Evolutionary conservation across 2,329 filamentous ascomycete species (phyloP).

Genomic region (Zelopaecilomyces penicillatus): DNA sequence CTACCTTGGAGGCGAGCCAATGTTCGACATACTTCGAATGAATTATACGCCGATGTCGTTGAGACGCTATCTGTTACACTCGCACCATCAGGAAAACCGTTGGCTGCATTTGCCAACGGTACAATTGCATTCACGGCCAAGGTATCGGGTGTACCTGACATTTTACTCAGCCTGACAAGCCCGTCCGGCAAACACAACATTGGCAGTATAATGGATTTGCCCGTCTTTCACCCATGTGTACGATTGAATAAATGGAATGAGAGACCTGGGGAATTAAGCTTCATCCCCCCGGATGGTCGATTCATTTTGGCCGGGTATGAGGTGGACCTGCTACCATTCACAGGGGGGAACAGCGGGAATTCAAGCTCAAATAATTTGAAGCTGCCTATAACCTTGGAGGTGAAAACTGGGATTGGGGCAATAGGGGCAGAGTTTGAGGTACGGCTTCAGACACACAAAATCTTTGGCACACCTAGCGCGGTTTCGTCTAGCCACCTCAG

Average conservation of each 20-base stretch:
- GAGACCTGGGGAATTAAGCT: conserved; percentile 83
- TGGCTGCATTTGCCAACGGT: conserved; percentile 81
- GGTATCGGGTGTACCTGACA: conserved; percentile 86
- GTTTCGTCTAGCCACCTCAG: conserved; percentile 29
- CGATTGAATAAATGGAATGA: conserved; percentile 84
- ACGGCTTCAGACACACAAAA: conserved; percentile 60
- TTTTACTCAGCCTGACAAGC: conserved; percentile 71
- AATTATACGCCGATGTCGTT: conserved; percentile 92
- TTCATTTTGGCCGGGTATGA: conserved; percentile 94
- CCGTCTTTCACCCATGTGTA: conserved; percentile 94
- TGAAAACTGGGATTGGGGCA: conserved; percentile 70
- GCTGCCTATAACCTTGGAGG: conserved; percentile 72
- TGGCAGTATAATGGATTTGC: conserved; percentile 67
- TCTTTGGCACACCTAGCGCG: conserved; percentile 40
- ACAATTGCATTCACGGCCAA: conserved; percentile 93
- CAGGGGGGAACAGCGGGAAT: conserved; percentile 46
- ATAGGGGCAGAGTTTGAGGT: conserved; percentile 83
- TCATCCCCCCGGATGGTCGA: conserved; percentile 87
- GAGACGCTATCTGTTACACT: conserved; percentile 83
- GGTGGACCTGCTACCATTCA: conserved; percentile 75
- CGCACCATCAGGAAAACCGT: conserved; percentile 78
- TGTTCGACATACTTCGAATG: conserved; percentile 92
- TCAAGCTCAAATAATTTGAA: conserved; percentile 58
- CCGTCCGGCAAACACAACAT: conserved; percentile 75
- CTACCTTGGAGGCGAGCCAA: conserved; percentile 87